Evolutionary conservation across 306 rosid genomes (phyloP), one percentile per base, ranked within the genome.

Genomic region (Trifolium pratense): DNA sequence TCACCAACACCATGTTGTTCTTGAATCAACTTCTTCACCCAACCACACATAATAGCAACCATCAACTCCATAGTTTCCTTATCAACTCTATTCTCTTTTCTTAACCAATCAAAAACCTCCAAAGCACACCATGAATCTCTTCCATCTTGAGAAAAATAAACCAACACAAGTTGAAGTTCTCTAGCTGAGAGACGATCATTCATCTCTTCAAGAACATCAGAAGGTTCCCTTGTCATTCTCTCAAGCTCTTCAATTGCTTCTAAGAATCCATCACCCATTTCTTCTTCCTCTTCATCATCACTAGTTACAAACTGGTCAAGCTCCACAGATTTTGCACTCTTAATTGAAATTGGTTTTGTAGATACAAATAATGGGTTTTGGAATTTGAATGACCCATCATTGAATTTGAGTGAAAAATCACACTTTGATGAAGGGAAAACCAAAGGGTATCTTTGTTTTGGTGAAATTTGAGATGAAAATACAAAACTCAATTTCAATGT

Each of bases 121-220:
- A 94, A 81, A 1, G 99, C 97, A 78, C 95, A 94, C 99, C 99
- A 94, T 0, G 97, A 91, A 76, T 94, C 99, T 70, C 99, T 89
- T 4, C 99, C 99, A 51, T 94, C 99, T 71, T 94, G 97, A 1
- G 99, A 84, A 81, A 94, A 94, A 72, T 91, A 94, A 14, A 91
- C 97, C 52, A 94, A 76, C 75, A 94, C 99, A 20, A 94, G 96
- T 81, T 94, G 97, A 49, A 91, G 59, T 65, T 94, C 99, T 70
- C 88, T 78, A 2, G 96, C 96, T 4, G 99, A 89, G 8, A 94
- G 79, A 18, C 99, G 94, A 8, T 94, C 92, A 51, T 94, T 94
- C 99, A 94, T 94, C 62, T 94, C 96, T 75, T 82, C 99, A 6
- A 94, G 88, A 53, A 94, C 77, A 83, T 94, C 97, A 5, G 96